Evolutionary conservation across 345 rosid species (phyloP).

Genomic region (Cardamine chenopodiifolia): DNA sequence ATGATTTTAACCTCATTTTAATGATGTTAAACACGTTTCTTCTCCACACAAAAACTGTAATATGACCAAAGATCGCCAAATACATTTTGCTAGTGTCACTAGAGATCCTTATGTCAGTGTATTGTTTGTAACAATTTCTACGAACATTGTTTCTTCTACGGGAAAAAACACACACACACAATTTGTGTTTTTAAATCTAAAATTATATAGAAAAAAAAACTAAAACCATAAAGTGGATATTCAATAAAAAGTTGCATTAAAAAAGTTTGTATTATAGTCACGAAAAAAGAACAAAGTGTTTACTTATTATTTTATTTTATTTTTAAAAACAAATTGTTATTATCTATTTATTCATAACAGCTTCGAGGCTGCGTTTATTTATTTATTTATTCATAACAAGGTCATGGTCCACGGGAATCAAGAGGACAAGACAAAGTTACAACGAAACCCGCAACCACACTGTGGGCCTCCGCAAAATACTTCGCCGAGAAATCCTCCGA

Average conservation of each 20-base stretch:
- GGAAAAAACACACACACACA: too few species aligned
- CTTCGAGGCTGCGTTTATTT: neutral
- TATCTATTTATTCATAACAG: neutral
- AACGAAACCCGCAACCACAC: conserved; percentile 80
- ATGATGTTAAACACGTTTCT: too few species aligned
- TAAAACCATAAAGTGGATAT: neutral
- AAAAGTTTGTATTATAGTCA: neutral
- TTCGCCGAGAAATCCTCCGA: conserved; percentile 50
- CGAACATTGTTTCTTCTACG: too few species aligned
- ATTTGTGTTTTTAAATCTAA: neutral
- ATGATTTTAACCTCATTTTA: too few species aligned
- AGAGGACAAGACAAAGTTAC: conserved; percentile 28
- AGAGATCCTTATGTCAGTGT: too few species aligned
- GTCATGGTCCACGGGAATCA: neutral
- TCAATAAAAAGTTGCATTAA: neutral
- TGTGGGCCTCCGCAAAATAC: conserved; percentile 64
- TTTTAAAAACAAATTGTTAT: neutral
- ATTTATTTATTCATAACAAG: neutral
- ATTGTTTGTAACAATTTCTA: too few species aligned
- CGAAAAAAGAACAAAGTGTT: neutral
- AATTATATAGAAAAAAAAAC: neutral
- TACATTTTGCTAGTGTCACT: too few species aligned
- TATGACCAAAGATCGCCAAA: too few species aligned
- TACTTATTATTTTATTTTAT: neutral
- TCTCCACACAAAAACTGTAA: too few species aligned